These are phyloP conservation scores for Peronospora belbahrii DNA, from an alignment of 352 stramenopile species.

Conservation along the genomic window DNA sequence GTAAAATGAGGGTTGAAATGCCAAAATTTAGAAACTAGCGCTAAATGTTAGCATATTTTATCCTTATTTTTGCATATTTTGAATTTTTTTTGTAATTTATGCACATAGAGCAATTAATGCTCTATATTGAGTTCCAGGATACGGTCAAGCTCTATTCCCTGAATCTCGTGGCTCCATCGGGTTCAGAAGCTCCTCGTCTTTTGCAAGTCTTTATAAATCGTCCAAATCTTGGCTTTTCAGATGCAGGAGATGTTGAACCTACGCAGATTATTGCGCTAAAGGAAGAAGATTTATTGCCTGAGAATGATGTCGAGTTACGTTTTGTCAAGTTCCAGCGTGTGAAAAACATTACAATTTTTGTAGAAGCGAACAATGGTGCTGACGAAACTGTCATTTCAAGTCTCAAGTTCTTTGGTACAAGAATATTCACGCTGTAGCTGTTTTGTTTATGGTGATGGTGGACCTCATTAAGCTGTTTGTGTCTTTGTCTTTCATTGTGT, in stretches of 20 bases:
- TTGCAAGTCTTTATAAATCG: conserved; percentile 73
- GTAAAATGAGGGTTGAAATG: conserved; percentile 14
- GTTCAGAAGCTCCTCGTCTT: conserved; percentile 48
- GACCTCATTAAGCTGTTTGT: too few relatives aligned
- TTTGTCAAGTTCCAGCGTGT: conserved; percentile 82
- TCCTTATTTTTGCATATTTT: too few relatives aligned
- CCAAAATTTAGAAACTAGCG: too few relatives aligned
- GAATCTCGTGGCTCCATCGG: conserved; percentile 41
- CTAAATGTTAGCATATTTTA: too few relatives aligned
- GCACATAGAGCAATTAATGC: conserved; percentile 62
- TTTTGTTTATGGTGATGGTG: too few relatives aligned
- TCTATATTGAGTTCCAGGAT: conserved; percentile 81
- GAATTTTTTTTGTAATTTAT: background rate
- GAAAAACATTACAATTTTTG: conserved; percentile 66
- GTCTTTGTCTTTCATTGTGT: too few relatives aligned
- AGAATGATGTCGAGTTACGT: conserved; percentile 60
- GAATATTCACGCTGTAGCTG: background rate
- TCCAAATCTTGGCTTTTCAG: conserved; percentile 64
- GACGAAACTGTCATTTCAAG: conserved; percentile 55
- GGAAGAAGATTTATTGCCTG: conserved; percentile 39
- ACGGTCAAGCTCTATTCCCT: conserved; percentile 74
- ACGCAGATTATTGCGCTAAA: conserved; percentile 63
- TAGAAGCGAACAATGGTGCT: conserved; percentile 71
- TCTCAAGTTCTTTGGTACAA: conserved; percentile 56
- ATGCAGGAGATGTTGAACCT: conserved; percentile 56